Percentiles rank a stretch among this genome's conserved stretches.
Conservation (phyloP, 208 protist species). For the Trichomonas gallinae region DNA sequence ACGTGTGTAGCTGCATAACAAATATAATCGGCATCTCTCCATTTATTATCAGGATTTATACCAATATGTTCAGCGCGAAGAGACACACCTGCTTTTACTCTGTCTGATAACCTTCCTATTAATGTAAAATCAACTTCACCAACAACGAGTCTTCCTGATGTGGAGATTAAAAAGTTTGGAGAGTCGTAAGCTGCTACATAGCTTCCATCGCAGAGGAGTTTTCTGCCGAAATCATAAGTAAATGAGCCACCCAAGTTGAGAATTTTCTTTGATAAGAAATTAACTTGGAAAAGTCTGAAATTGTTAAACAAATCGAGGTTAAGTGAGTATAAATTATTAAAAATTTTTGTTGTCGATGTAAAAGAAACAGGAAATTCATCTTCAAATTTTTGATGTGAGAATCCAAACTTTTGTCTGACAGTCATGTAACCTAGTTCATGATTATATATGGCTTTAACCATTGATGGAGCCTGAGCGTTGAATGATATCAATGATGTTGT, state of each 20-base stretch:
- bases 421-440: not conserved
- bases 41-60: not conserved
- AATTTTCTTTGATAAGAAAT: not conserved
- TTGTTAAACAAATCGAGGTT: not conserved
- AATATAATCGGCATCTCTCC: not conserved
- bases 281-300: not conserved
- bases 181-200: not conserved
- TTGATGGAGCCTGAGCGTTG: not conserved
- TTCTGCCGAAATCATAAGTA: not conserved
- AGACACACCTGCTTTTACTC: not conserved
- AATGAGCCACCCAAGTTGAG: not conserved
- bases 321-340: not conserved
- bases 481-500: not conserved
- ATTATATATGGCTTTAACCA: not conserved
- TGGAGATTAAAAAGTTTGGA: not conserved
- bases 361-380: not conserved
- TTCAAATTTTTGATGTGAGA: not conserved
- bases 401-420: not conserved
- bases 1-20: not conserved
- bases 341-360: not conserved
- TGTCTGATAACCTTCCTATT: not conserved
- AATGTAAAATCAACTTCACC: not conserved
- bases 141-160: not conserved
- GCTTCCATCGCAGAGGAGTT: not conserved
- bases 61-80: not conserved